Evolutionary conservation across 2,329 filamentous ascomycete species (phyloP).

Genomic region (Penicillium thymicola): DNA sequence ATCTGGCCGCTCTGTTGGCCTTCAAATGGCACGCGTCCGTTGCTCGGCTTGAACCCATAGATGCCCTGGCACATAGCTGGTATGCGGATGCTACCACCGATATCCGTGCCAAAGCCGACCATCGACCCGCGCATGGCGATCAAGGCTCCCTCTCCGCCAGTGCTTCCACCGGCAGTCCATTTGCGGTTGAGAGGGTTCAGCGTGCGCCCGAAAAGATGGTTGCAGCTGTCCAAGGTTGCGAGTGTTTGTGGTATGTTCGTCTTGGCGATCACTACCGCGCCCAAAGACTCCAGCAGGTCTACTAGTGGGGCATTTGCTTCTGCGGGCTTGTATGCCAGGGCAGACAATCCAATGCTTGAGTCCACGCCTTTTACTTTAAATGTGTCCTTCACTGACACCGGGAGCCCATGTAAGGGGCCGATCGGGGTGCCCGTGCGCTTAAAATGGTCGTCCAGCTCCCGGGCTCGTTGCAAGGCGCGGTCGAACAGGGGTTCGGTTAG

Average conservation of each 20-base stretch:
- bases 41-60: conserved; percentile 51
- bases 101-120: conserved; percentile 62
- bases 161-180: conserved; percentile 62
- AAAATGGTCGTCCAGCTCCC: conserved; percentile 47
- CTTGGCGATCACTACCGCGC: conserved; percentile 67
- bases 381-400: conserved; percentile 53
- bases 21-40: conserved; percentile 50
- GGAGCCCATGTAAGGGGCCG: conserved; percentile 62
- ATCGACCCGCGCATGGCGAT: conserved; percentile 57
- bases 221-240: conserved; percentile 55
- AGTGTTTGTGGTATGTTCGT: conserved; percentile 65
- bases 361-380: conserved; percentile 51
- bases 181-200: conserved; percentile 62
- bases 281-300: conserved; percentile 55
- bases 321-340: conserved; percentile 59
- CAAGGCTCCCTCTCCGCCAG: conserved; percentile 63
- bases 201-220: conserved; percentile 60
- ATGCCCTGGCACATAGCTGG: conserved; percentile 52
- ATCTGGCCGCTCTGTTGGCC: conserved; percentile 50
- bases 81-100: conserved; percentile 48
- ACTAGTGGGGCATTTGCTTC: conserved; percentile 56
- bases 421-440: conserved; percentile 41
- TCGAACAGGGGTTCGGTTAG: conserved; percentile 55
- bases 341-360: conserved; percentile 56
- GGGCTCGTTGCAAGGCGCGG: conserved; percentile 48